A percentile compares a stretch with the other conserved stretches of the same genome.
phyloP scores from a whole-genome alignment of 345 rosid genomes.

The Syzygium aromaticum region DNA sequence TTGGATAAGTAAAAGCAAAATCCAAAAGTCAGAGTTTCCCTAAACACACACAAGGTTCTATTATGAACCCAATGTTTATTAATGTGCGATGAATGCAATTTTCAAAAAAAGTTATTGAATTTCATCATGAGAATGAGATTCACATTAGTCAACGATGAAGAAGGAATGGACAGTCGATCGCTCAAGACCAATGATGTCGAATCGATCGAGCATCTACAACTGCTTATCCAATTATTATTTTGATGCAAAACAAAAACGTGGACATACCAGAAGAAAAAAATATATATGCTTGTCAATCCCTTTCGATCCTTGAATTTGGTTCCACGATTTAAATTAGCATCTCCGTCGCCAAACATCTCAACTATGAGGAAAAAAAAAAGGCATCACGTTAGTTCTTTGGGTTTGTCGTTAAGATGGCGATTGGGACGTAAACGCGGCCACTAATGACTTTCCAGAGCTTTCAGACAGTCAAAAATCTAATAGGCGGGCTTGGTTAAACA shows the following conservation, averaged over 20 bases:
- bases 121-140: background rate
- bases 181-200: background rate
- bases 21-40: background rate
- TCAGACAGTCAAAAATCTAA: background rate
- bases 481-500: background rate
- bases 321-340: background rate
- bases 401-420: background rate
- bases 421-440: background rate
- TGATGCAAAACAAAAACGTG: background rate
- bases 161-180: background rate
- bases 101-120: background rate
- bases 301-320: background rate
- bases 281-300: background rate
- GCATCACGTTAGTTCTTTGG: background rate
- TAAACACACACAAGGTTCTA: background rate
- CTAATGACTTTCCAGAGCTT: background rate
- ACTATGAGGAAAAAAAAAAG: background rate
- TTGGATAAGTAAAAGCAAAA: background rate
- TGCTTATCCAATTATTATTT: no score
- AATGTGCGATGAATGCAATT: background rate
- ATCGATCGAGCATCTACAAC: no score
- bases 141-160: background rate
- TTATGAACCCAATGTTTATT: background rate
- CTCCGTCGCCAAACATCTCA: background rate
- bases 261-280: background rate